Conservation (phyloP, 1,284 basidiomycete species). For the Takashimella tepidaria region DNA sequence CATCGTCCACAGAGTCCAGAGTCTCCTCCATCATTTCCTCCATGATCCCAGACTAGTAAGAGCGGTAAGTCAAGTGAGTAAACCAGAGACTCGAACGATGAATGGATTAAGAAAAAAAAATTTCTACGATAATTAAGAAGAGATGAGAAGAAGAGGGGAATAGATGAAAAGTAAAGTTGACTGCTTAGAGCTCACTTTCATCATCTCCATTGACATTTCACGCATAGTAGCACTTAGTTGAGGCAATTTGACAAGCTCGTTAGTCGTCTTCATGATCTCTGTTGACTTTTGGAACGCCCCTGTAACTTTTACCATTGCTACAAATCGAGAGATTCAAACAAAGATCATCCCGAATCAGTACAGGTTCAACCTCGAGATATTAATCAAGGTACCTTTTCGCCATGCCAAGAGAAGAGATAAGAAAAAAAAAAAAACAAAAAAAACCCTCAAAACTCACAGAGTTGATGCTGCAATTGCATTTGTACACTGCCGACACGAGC, state of each 20-base stretch:
- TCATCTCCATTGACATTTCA: conserved; percentile 99
- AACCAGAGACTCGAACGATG: too few species aligned
- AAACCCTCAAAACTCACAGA: conserved; percentile 79
- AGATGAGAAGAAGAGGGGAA: not conserved
- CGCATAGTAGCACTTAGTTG: conserved; percentile 90
- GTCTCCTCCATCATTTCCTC: conserved; percentile 90
- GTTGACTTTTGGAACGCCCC: conserved; percentile 95
- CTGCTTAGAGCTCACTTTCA: conserved; percentile 60
- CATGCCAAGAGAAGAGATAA: not conserved
- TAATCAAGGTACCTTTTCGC: not conserved
- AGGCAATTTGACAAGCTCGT: conserved; percentile 83
- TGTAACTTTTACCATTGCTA: conserved; percentile 96
- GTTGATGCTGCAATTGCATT: conserved; percentile 85
- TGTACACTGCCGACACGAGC: conserved; percentile 87
- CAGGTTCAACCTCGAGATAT: not conserved
- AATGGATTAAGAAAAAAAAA: too few species aligned
- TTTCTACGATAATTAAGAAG: too few species aligned
- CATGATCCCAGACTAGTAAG: conserved; percentile 74
- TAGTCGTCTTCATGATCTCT: conserved; percentile 98
- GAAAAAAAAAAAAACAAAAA: too few species aligned
- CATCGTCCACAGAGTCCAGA: conserved; percentile 72
- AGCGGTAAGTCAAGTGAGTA: too few species aligned
- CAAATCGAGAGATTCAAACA: not conserved
- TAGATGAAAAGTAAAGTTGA: not conserved
- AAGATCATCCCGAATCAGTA: not conserved